Evolutionary conservation across 225 moss, liverwort and hornwort genomes (phyloP).

Genomic region (Marchantia polymorpha): DNA sequence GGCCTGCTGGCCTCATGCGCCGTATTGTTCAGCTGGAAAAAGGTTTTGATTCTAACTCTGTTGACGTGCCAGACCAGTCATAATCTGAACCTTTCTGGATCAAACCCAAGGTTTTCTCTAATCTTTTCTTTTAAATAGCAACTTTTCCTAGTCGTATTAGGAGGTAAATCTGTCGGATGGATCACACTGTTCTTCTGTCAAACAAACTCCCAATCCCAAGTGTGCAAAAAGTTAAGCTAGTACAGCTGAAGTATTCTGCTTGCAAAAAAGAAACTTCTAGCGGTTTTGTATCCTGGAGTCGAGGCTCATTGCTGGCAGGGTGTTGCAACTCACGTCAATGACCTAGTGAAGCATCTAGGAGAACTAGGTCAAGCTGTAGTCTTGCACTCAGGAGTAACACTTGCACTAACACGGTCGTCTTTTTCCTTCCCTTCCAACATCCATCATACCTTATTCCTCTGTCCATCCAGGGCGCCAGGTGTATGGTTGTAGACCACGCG

Average conservation of each 20-base stretch:
- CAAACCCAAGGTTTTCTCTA: not conserved
- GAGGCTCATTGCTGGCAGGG: not conserved
- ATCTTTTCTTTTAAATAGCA: not conserved
- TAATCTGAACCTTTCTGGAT: not conserved
- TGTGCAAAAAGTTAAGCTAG: not conserved
- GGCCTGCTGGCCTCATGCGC: slow-evolving; percentile 81
- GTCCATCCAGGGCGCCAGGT: slow-evolving; percentile 4
- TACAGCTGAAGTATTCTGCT: not conserved
- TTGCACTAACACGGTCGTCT: not conserved
- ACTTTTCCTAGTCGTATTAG: not conserved
- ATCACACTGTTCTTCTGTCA: not conserved
- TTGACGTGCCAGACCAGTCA: not conserved
- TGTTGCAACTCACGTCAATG: not conserved
- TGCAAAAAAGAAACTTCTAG: not conserved
- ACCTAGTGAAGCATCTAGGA: not conserved
- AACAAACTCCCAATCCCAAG: not conserved
- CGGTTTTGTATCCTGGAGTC: not conserved
- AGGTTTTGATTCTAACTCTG: slow-evolving; percentile 39
- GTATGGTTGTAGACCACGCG: not conserved
- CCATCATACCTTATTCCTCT: not conserved
- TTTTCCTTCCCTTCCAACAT: not conserved
- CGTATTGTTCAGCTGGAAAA: slow-evolving; percentile 90
- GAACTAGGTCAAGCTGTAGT: not conserved
- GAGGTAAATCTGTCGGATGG: not conserved
- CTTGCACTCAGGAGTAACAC: not conserved